Conservation (phyloP, 2,329 filamentous ascomycete species). For the Xylaria sp. region DNA sequence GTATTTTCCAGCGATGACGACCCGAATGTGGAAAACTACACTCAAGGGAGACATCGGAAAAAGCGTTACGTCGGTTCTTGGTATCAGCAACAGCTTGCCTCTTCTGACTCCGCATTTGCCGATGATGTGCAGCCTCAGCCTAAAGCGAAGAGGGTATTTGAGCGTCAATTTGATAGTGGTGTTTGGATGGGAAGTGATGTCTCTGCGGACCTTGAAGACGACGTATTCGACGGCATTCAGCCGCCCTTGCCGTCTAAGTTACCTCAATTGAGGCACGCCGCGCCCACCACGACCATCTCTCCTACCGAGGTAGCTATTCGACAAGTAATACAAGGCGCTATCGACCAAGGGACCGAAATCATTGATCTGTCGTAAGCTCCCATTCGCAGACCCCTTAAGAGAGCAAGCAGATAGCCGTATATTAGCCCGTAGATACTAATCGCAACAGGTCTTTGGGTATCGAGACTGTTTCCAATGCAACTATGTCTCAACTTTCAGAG, state of each 20-base stretch:
- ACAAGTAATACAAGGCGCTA: conserved; percentile 51
- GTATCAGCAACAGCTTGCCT: conserved; percentile 63
- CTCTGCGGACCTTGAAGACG: conserved; percentile 49
- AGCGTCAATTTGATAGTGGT: conserved; percentile 67
- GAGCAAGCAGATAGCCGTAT: not conserved
- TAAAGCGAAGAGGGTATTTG: conserved; percentile 55
- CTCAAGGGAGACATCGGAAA: conserved; percentile 59
- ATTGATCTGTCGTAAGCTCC: conserved; percentile 65
- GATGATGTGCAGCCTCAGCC: conserved; percentile 41
- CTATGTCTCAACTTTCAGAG: conserved; percentile 58
- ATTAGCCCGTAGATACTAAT: conserved; percentile 1
- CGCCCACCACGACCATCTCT: conserved; percentile 35
- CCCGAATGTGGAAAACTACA: conserved; percentile 66
- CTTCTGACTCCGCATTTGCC: conserved; percentile 51
- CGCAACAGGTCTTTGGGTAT: conserved; percentile 48
- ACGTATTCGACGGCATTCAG: conserved; percentile 42
- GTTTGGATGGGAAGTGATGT: conserved; percentile 69
- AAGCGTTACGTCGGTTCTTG: conserved; percentile 67
- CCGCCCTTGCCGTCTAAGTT: conserved; percentile 40
- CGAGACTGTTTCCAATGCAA: conserved; percentile 56
- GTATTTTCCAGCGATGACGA: conserved; percentile 76
- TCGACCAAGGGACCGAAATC: conserved; percentile 61
- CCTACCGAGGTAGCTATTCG: conserved; percentile 49
- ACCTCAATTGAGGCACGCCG: conserved; percentile 41
- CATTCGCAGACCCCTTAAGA: not conserved